A percentile compares a stretch with the other conserved stretches of the same genome.
phyloP scores from a whole-genome alignment of 768 basidiomycete genomes.

The Suillus luteus region DNA sequence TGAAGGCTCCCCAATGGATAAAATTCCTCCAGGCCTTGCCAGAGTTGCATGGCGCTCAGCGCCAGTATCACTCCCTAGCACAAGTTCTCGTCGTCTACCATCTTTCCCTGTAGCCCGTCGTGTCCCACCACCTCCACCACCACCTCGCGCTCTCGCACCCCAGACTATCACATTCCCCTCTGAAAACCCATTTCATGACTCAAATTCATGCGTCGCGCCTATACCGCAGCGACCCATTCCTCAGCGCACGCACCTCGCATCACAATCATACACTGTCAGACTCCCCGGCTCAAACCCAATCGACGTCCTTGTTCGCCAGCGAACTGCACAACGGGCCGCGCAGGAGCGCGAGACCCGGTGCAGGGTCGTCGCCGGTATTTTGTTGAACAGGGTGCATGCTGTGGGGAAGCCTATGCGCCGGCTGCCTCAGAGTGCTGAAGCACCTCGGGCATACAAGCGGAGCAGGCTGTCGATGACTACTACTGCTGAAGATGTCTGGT shows the following conservation, averaged over 20 bases:
- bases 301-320: conserved; percentile 31
- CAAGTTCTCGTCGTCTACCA: conserved; percentile 21
- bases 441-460: conserved; percentile 47
- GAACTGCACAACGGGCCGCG: conserved; percentile 33
- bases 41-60: conserved; percentile 30
- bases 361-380: conserved; percentile 58
- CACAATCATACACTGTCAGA: conserved; percentile 28
- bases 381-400: conserved; percentile 54
- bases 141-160: conserved; percentile 17
- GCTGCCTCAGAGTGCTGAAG: conserved; percentile 30
- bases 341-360: conserved; percentile 44
- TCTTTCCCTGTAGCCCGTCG: conserved; percentile 19
- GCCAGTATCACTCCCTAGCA: conserved; percentile 18
- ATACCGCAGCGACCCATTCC: conserved; percentile 16
- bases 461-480: conserved; percentile 55
- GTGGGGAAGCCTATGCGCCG: conserved; percentile 57
- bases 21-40: conserved; percentile 24
- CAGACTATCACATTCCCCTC: conserved; percentile 26
- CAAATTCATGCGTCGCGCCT: conserved; percentile 19
- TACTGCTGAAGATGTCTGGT: conserved; percentile 42
- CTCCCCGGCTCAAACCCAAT: conserved; percentile 27
- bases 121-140: conserved; percentile 13
- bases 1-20: conserved; percentile 19
- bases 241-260: conserved; percentile 32
- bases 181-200: conserved; percentile 31